Base-by-base conservation (phyloP, 768 basidiomycete species). In the Serpula lacrymans region DNA sequence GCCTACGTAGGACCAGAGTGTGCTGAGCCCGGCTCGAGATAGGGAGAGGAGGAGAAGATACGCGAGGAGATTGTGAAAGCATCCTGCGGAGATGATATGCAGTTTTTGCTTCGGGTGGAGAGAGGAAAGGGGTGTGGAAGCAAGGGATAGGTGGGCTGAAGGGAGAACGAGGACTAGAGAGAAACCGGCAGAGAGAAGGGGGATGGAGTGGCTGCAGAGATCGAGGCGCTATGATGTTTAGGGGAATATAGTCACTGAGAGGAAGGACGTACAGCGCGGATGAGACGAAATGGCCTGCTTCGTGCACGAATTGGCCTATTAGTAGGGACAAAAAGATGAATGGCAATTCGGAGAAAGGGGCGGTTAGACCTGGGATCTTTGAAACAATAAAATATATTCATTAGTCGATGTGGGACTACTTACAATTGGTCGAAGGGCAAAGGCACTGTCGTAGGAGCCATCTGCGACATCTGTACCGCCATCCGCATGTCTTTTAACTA, bases 361-460 rank as follows among this genome's bases (percentile, higher is more conserved):
- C 77, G 2, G 88, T 94, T 6, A 90, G 46, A 1, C 90, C 90
- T 16, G 91, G 90, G 26, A 94, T 80, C 88, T 91, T 48, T 13
- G 37, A 16, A 8, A 46, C 13, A 20, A 37, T 48, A n/a, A 37
- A 18, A 20, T 26, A 7, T 30, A 34, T 7, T 24, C 37, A n/a
- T n/a, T n/a, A n/a, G n/a, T n/a, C n/a, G n/a, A n/a, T n/a, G n/a
- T n/a, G n/a, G n/a, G n/a, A n/a, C n/a, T 14, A 46, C 65, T 58
- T 49, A 63, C 69, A 49, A 66, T 63, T 2, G 58, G 51, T 23
- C 35, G 50, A 31, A 62, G 47, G 36, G 46, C 52, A 24, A 50
- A 38, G 4, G 34, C n/a, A 16, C 42, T 23, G 16, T 41, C 42
- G 6, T 23, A 28, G 31, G 41, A 17, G 20, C 36, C 22, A 20